phyloP scores from a whole-genome alignment of 2,329 filamentous ascomycete genomes.

The Graphium sp. region DNA sequence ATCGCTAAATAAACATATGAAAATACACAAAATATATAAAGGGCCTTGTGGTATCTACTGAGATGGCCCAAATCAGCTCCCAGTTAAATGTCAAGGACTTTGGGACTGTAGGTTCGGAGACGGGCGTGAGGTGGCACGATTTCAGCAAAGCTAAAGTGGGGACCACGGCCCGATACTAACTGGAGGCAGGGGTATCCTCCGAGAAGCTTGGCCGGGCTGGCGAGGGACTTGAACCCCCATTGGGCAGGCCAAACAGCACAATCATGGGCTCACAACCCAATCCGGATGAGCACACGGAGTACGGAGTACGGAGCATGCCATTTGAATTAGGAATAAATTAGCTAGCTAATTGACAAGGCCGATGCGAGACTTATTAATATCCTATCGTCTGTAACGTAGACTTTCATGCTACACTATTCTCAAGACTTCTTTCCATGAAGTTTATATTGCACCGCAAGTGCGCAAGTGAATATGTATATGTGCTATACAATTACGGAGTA shows the following conservation, averaged over 20 bases:
- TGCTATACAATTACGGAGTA: background rate
- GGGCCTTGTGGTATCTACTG: no score
- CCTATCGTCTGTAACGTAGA: no score
- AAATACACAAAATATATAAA: no score
- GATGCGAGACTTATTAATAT: no score
- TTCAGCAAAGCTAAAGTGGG: background rate
- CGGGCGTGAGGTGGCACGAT: no score
- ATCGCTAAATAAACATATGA: no score
- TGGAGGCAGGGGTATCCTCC: background rate
- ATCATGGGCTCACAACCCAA: background rate
- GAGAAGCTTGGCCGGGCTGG: background rate
- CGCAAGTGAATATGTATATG: background rate
- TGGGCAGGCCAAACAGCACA: background rate
- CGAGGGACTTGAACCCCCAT: background rate
- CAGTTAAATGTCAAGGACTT: no score
- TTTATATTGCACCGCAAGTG: background rate
- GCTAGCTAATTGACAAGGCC: background rate
- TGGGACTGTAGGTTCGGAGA: no score
- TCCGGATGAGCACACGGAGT: no score
- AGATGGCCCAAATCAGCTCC: no score
- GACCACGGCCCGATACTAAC: background rate
- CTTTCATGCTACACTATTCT: background rate
- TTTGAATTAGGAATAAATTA: background rate
- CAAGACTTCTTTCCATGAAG: background rate
- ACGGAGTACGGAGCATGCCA: background rate